phyloP scores from a whole-genome alignment of 768 basidiomycete genomes.

The Calocybe gangraenosa region DNA sequence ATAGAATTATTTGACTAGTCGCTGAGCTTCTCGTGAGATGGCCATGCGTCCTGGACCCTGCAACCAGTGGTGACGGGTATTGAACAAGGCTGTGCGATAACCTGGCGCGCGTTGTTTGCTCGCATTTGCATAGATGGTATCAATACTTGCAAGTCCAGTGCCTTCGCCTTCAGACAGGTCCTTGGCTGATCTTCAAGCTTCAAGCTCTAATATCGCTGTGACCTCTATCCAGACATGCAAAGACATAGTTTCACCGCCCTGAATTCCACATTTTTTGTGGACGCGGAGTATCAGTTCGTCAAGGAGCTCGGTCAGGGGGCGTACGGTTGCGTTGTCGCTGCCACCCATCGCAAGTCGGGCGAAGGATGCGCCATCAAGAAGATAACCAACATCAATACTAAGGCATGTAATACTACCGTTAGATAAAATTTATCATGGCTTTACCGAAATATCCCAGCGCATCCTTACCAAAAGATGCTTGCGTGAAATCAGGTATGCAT shows the following conservation, averaged over 20 bases:
- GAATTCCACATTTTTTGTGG: conserved; percentile 84
- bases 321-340: conserved; percentile 88
- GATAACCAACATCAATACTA: conserved; percentile 91
- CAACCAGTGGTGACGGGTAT: too few relatives aligned
- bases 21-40: too few relatives aligned
- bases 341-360: conserved; percentile 76
- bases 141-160: conserved; percentile 9
- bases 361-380: conserved; percentile 96
- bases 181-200: conserved; percentile 8
- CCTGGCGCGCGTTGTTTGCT: conserved; percentile 18
- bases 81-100: too few relatives aligned
- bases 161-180: not conserved
- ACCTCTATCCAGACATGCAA: conserved; percentile 41
- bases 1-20: too few relatives aligned
- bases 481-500: conserved; percentile 84
- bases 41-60: too few relatives aligned
- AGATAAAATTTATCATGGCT: conserved; percentile 4
- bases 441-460: conserved; percentile 40
- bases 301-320: conserved; percentile 97
- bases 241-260: conserved; percentile 79
- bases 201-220: conserved; percentile 2
- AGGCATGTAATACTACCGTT: conserved; percentile 36
- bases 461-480: conserved; percentile 96
- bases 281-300: conserved; percentile 87
- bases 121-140: conserved; percentile 14